These are phyloP conservation scores for Plasmodium chabaudi DNA, from an alignment of 169 alveolate species.

Conservation along the genomic window DNA sequence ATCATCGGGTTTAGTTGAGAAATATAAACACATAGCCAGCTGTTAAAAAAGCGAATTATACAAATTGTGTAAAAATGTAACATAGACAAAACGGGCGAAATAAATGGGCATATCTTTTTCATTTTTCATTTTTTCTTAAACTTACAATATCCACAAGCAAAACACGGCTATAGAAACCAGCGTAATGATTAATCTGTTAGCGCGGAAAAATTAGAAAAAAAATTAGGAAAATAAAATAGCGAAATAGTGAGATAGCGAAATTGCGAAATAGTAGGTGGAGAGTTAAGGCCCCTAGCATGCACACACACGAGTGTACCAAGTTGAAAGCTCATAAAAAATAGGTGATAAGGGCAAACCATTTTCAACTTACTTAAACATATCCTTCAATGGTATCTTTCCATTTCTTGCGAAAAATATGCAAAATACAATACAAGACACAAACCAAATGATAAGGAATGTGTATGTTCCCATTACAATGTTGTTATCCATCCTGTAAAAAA, in stretches of 20 bases:
- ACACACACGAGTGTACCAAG: no score
- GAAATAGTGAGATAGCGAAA: no score
- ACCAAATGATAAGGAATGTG: slow-evolving; percentile 41
- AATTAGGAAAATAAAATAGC: background rate
- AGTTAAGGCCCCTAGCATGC: no score
- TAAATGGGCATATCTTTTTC: no score
- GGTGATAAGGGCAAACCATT: background rate
- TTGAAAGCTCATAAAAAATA: no score
- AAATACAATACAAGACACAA: slow-evolving; percentile 60
- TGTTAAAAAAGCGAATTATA: background rate
- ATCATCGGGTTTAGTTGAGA: slow-evolving; percentile 72
- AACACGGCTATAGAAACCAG: slow-evolving; percentile 67
- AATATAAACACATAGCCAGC: slow-evolving; percentile 73
- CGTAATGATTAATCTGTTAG: slow-evolving; percentile 44
- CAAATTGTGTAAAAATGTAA: background rate
- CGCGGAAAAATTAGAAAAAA: background rate
- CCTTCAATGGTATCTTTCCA: slow-evolving; percentile 35
- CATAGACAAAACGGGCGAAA: no score
- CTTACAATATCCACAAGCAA: slow-evolving; percentile 76
- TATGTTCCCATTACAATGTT: slow-evolving; percentile 39
- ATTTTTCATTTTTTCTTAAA: background rate
- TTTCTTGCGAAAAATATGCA: slow-evolving; percentile 65
- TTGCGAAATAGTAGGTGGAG: no score
- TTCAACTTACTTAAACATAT: slow-evolving; percentile 41
- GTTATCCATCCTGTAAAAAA: slow-evolving; percentile 28